Percentiles rank a stretch among this genome's conserved stretches.
Evolutionary conservation across 2,329 filamentous ascomycete species (phyloP).

Genomic region (Juglanconis sp.): DNA sequence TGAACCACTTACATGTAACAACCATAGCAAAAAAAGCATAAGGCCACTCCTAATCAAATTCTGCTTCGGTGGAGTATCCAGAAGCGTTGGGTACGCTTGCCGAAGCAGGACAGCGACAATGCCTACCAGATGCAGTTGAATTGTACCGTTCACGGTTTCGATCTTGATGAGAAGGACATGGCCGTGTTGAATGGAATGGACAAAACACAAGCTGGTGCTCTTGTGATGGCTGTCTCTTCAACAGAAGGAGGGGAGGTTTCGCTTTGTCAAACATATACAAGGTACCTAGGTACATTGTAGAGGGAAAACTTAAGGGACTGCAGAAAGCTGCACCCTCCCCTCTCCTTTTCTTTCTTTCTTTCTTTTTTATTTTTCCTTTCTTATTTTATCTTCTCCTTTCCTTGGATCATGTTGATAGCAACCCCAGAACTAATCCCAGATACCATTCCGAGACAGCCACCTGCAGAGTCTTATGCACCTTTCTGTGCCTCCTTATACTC

Average conservation of each 20-base stretch:
- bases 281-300: no score
- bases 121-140: constrained; percentile 59
- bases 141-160: constrained; percentile 60
- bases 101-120: constrained; percentile 54
- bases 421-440: no score
- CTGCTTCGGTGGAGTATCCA: constrained; percentile 57
- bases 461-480: neutral
- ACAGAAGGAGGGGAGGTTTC: neutral
- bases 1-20: constrained; percentile 43
- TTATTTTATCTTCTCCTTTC: no score
- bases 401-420: no score
- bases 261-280: no score
- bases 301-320: no score
- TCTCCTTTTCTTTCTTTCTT: no score
- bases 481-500: constrained; percentile 19
- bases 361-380: no score
- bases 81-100: constrained; percentile 58
- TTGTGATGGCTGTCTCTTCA: constrained; percentile 18
- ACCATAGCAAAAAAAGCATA: constrained; percentile 50
- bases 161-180: constrained; percentile 55
- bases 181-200: constrained; percentile 16
- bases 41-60: constrained; percentile 55
- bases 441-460: no score
- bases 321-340: no score
- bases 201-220: neutral